Percentiles rank a stretch among this genome's conserved stretches.
Evolutionary conservation across 108 stramenopile genomes (phyloP).

Genomic region (Pseudonitzschia multiseries): DNA sequence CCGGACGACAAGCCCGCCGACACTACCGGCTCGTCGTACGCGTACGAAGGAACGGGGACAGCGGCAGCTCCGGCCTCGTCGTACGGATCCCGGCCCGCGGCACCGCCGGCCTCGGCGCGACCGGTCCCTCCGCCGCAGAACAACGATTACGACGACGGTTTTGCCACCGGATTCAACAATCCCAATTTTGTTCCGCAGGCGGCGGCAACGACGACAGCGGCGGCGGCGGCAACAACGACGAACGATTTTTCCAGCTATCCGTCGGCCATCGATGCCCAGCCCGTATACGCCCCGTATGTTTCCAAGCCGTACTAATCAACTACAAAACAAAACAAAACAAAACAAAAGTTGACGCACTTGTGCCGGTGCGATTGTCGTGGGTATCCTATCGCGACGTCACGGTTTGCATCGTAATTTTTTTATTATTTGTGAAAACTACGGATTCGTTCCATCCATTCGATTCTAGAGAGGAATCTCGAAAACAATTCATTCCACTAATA

Average conservation of each 20-base stretch:
- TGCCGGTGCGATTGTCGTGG: no score
- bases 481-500: background rate
- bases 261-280: conserved; percentile 31
- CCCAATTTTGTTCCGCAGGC: conserved; percentile 25
- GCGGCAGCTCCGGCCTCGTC: no score
- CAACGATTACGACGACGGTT: conserved; percentile 33
- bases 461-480: background rate
- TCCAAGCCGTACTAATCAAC: background rate
- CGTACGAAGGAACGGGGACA: background rate
- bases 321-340: background rate
- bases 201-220: conserved; percentile 5
- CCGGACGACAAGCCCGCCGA: conserved; percentile 34
- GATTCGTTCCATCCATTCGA: background rate
- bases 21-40: no score
- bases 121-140: conserved; percentile 14
- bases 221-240: background rate
- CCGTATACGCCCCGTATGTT: conserved; percentile 27
- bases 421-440: no score
- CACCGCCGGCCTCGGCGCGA: conserved; percentile 7
- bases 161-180: conserved; percentile 45
- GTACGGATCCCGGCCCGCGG: background rate
- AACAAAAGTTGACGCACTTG: no score
- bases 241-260: conserved; percentile 31
- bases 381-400: no score
- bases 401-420: no score